Evolutionary conservation across 2,329 filamentous ascomycete species (phyloP).

Genomic region (Sarocladium brachiariae): DNA sequence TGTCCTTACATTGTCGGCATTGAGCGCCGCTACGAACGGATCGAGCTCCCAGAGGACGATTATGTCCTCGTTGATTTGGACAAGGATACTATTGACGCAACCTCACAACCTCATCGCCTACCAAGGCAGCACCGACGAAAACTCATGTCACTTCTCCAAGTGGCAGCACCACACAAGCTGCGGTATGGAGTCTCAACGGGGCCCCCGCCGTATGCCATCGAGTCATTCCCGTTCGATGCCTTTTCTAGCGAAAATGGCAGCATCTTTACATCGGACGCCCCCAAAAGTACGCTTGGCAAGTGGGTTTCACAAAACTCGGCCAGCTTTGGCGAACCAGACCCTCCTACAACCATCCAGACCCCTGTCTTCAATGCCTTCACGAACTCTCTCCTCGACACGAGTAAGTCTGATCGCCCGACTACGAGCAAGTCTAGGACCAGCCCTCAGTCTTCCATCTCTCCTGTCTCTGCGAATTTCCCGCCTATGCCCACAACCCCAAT

Average conservation of each 20-base stretch:
- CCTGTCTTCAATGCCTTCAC: constrained; percentile 90
- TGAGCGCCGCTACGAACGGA: constrained; percentile 80
- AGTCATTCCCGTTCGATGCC: constrained; percentile 84
- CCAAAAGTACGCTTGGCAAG: constrained; percentile 68
- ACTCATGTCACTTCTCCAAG: constrained; percentile 77
- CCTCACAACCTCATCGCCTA: constrained; percentile 66
- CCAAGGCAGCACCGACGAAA: constrained; percentile 88
- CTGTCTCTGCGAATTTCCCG: constrained; percentile 71
- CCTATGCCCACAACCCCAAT: constrained; percentile 68
- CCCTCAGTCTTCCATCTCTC: constrained; percentile 62
- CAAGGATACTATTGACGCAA: constrained; percentile 82
- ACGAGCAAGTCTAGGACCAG: constrained; percentile 63
- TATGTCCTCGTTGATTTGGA: constrained; percentile 94
- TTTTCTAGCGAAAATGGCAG: constrained; percentile 82
- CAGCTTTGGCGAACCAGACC: constrained; percentile 67
- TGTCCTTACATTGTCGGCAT: constrained; percentile 97
- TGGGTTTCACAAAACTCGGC: constrained; percentile 87
- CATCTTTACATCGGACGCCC: constrained; percentile 67
- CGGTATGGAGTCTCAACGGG: constrained; percentile 82
- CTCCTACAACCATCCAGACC: constrained; percentile 42
- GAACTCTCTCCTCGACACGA: constrained; percentile 61
- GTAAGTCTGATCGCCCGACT: constrained; percentile 66
- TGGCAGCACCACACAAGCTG: constrained; percentile 83
- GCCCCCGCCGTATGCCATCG: constrained; percentile 85
- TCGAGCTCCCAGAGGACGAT: constrained; percentile 86